Percentiles rank a stretch among this genome's conserved stretches.
Conservation (phyloP, 768 basidiomycete species). For the Termitomyces sp. region DNA sequence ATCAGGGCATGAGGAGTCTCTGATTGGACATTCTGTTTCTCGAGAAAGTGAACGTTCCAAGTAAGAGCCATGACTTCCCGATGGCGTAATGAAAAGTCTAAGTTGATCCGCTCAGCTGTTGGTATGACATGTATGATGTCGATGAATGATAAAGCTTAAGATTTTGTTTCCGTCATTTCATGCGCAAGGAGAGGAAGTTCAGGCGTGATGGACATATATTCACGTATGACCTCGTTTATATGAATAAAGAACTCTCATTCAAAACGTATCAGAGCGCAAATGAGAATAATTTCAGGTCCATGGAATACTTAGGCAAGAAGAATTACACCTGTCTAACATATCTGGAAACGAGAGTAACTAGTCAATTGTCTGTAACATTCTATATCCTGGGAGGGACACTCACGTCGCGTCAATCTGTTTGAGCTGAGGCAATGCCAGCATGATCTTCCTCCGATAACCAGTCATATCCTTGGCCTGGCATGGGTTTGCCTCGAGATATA, state of each 20-base stretch:
- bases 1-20: constrained; percentile 53
- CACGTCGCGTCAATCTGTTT: constrained; percentile 96
- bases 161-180: neutral
- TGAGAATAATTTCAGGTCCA: neutral
- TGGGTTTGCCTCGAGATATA: constrained; percentile 96
- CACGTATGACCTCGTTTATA: neutral
- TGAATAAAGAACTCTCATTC: neutral
- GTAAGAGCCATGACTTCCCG: constrained; percentile 7
- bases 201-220: neutral
- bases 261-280: neutral
- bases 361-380: neutral
- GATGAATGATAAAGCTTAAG: too few species aligned
- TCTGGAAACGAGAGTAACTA: constrained; percentile 1
- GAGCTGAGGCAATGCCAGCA: constrained; percentile 82
- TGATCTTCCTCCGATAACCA: constrained; percentile 85
- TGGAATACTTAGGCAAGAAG: neutral
- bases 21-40: constrained; percentile 1
- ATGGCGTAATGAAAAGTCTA: neutral
- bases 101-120: neutral
- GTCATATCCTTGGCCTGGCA: constrained; percentile 77
- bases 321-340: constrained; percentile 11
- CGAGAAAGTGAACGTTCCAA: constrained; percentile 44
- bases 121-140: too few species aligned
- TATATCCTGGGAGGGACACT: constrained; percentile 21
- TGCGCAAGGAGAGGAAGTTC: neutral